Conservation (phyloP, 2,329 filamentous ascomycete genomes). For the Xylariaceae sp. region DNA sequence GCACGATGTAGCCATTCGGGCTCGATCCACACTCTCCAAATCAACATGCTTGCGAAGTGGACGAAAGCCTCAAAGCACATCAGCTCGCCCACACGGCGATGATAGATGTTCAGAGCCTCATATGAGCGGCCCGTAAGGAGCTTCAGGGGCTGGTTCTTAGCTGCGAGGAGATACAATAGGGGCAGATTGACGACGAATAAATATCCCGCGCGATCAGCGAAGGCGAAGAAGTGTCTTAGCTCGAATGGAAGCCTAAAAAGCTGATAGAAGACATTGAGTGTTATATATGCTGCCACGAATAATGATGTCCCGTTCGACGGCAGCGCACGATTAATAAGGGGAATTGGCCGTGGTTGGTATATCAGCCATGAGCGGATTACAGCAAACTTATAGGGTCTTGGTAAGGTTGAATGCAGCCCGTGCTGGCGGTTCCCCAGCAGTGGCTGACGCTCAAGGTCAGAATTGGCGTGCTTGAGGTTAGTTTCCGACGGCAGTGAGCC, state of each 20-base stretch:
- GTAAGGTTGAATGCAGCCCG: neutral
- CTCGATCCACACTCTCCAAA: constrained; percentile 59
- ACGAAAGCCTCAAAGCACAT: constrained; percentile 65
- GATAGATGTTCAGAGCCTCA: constrained; percentile 69
- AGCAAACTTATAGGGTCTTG: constrained; percentile 2
- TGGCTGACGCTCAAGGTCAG: constrained; percentile 46
- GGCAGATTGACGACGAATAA: constrained; percentile 57
- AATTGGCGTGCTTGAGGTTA: constrained; percentile 30
- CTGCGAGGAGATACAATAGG: constrained; percentile 65
- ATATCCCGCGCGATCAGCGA: constrained; percentile 62
- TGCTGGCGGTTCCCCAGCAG: constrained; percentile 33
- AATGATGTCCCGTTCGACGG: constrained; percentile 63
- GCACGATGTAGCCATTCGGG: constrained; percentile 55
- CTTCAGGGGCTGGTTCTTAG: constrained; percentile 70
- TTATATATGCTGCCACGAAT: constrained; percentile 56
- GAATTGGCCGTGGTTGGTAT: constrained; percentile 63
- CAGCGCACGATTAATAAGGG: constrained; percentile 60
- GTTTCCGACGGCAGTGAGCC: constrained; percentile 35
- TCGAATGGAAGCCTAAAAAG: constrained; percentile 57
- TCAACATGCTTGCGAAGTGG: constrained; percentile 61
- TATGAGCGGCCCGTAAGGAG: constrained; percentile 68
- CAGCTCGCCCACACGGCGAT: constrained; percentile 66
- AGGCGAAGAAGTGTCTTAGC: constrained; percentile 58
- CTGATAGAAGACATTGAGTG: constrained; percentile 63
- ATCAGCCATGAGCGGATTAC: constrained; percentile 46